A percentile compares a stretch with the other conserved stretches of the same genome.
phyloP scores from a whole-genome alignment of 805 yeast species.

The Kurtzmaniella fragi region DNA sequence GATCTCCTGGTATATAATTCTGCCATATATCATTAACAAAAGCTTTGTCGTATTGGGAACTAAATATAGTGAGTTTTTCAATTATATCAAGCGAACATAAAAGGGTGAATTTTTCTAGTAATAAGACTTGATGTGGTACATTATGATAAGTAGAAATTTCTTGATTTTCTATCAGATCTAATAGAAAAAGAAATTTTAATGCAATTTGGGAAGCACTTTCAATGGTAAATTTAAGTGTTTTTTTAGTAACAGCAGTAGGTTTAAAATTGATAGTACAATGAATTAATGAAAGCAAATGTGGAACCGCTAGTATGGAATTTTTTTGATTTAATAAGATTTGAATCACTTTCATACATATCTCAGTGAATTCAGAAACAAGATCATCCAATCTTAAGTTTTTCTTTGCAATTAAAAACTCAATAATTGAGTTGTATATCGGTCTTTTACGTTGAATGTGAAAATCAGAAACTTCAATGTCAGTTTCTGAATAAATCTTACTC shows the following conservation, averaged over 20 bases:
- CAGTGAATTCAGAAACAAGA: constrained; percentile 37
- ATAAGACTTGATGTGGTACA: constrained; percentile 24
- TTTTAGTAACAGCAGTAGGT: constrained; percentile 51
- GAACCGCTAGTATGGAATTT: constrained; percentile 39
- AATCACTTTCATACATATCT: constrained; percentile 17
- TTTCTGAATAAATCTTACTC: constrained; percentile 25
- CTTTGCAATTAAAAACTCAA: constrained; percentile 38
- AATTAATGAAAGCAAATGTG: constrained; percentile 56
- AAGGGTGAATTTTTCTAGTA: constrained; percentile 46
- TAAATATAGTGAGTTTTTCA: constrained; percentile 37
- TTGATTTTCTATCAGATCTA: constrained; percentile 22
- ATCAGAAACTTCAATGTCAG: constrained; percentile 12
- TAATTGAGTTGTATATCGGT: constrained; percentile 31
- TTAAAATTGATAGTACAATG: constrained; percentile 54
- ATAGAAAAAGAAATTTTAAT: constrained; percentile 16
- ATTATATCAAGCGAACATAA: constrained; percentile 52
- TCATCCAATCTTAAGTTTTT: constrained; percentile 48
- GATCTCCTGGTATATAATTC: constrained; percentile 21
- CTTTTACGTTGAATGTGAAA: constrained; percentile 19
- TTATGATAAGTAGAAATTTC: constrained; percentile 21
- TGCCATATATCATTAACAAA: constrained; percentile 16
- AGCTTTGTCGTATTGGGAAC: constrained; percentile 19
- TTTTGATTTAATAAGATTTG: constrained; percentile 24
- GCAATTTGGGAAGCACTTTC: constrained; percentile 13
- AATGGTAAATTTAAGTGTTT: constrained; percentile 19